Base-by-base conservation (phyloP, 2,329 filamentous ascomycete genomes). In the Leptographium flavum region DNA sequence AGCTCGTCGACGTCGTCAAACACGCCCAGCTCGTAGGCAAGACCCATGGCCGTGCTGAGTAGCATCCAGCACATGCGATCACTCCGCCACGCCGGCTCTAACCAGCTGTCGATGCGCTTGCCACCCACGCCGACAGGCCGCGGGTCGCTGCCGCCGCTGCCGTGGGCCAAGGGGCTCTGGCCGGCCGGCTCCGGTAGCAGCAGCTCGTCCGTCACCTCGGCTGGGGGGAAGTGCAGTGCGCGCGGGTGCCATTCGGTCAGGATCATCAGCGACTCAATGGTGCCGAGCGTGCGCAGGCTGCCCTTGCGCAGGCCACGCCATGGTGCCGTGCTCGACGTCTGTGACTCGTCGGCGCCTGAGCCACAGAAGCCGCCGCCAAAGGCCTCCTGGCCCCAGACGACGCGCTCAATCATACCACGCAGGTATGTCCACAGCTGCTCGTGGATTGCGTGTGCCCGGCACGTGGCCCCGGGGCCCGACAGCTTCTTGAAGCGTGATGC, bases 31-130 rank as follows among this genome's bases (percentile, higher is more conserved):
- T 98, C 92, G 53, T 94, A 94, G 0, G 85, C 87, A 32, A 96
- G 69, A 1, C 87, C 84, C 68, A 90, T 84, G 14, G 87, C 87
- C 32, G 87, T 93, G 57, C 87, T 93, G 27, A 96, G 72, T 14
- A 96, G 69, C 87, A 95, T 95, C 90, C 90, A 95, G 58, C 86
- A 94, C 85, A 95, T 94, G 45, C 87, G 83, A 57, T 95, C 90
- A 52, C 83, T 87, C 54, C 90, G 75, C 87, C 90, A 95, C 9
- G 87, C 90, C 3, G 92, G 92, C 60, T 98, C 92, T 4, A 96
- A 76, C 87, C 92, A 96, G 59, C 87, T 90, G 58, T 94, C 87
- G 51, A 95, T 92, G 25, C 87, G 72, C 59, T 84, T 81, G 10
- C 86, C 87, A 38, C 87, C 85, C 19, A 87, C 74, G n/a, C 77